Evolutionary conservation across 768 basidiomycete species (phyloP).

Genomic region (Psilocybe subaeruginosa): DNA sequence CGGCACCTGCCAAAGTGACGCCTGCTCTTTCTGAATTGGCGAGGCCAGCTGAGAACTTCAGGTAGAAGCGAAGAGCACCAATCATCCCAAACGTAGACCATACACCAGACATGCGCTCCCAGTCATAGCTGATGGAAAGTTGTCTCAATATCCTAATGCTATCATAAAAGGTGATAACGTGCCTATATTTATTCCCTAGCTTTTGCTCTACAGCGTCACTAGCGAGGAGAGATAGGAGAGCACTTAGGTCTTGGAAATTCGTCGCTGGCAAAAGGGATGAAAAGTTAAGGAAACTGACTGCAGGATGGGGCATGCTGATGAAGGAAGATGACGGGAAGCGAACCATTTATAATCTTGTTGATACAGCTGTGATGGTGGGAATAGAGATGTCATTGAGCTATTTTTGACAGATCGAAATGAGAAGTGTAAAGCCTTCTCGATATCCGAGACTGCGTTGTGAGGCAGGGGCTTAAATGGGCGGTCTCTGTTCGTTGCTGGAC

Average conservation of each 20-base stretch:
- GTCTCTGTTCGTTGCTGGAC: no score
- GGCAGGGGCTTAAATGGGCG: no score
- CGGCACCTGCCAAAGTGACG: neutral
- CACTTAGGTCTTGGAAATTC: neutral
- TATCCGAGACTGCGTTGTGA: no score
- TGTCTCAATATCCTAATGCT: neutral
- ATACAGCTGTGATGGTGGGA: no score
- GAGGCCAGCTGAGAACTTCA: neutral
- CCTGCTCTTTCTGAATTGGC: neutral
- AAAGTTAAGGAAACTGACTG: neutral
- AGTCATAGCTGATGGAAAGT: neutral
- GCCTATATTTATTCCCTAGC: neutral
- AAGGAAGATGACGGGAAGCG: neutral
- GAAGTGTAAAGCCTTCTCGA: no score
- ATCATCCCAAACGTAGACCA: slow-evolving; percentile 2
- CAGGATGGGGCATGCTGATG: neutral
- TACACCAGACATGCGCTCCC: slow-evolving; percentile 2
- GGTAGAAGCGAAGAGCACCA: neutral
- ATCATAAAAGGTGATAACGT: neutral
- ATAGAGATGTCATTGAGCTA: no score
- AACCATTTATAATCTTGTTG: no score
- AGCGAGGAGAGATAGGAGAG: neutral
- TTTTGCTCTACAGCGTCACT: slow-evolving; percentile 1
- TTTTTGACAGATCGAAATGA: no score
- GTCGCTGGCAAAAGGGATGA: neutral